phyloP scores from a whole-genome alignment of 1,284 basidiomycete genomes.

The Ceratobasidium theobromae region DNA sequence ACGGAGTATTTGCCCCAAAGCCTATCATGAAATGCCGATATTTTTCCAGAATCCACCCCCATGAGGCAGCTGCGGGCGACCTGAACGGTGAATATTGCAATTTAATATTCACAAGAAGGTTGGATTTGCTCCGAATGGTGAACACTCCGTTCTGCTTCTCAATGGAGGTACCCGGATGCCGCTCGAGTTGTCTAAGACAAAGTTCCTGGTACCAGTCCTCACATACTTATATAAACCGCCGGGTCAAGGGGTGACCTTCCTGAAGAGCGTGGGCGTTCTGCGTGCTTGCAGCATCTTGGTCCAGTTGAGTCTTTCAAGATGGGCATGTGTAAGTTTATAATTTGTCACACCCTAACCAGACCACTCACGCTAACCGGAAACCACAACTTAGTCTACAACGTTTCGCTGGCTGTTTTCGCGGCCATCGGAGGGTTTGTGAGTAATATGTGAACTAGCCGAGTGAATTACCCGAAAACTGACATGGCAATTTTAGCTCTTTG shows the following conservation, averaged over 20 bases:
- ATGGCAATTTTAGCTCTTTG: not conserved
- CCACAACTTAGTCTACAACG: slow-evolving; percentile 7
- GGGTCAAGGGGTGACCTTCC: not conserved
- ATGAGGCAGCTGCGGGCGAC: not conserved
- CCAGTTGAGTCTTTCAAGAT: slow-evolving; percentile 11
- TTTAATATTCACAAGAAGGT: not conserved
- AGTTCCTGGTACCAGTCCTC: not conserved
- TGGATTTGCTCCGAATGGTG: slow-evolving; percentile 1
- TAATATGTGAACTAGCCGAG: not conserved
- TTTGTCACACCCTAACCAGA: not conserved
- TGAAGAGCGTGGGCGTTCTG: not conserved
- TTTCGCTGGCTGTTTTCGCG: slow-evolving; percentile 20
- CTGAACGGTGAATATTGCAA: not conserved
- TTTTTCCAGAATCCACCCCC: not conserved
- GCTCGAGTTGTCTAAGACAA: not conserved
- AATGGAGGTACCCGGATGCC: slow-evolving; percentile 16
- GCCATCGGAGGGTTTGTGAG: slow-evolving; percentile 24
- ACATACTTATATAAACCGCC: slow-evolving; percentile 6
- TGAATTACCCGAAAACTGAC: not conserved
- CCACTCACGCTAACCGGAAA: not conserved
- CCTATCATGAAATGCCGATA: not conserved
- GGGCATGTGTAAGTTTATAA: slow-evolving; percentile 19
- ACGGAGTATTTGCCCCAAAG: too few species aligned
- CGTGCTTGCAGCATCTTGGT: not conserved
- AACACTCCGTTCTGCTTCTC: slow-evolving; percentile 6